Evolutionary conservation across 805 yeast species (phyloP), one percentile per base, ranked within the genome.

Genomic region (Clavispora vitiphila): DNA sequence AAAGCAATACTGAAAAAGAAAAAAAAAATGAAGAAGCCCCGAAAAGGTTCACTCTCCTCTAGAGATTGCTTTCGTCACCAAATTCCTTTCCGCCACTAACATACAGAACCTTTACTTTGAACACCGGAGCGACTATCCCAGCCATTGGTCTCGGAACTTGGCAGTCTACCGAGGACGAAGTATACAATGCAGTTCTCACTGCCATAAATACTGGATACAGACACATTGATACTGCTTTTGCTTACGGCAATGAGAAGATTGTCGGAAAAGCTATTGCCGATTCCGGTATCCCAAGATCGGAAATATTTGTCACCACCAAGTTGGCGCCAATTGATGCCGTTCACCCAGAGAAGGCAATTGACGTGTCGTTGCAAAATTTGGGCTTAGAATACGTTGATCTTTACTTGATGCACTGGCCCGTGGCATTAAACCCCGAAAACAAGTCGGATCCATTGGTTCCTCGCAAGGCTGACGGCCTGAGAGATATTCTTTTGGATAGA

Each of bases 351-450:
- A 65, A 57, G 16, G 84, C 83, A 9, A 62, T 86, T 31, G 72
- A 78, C 9, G 66, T 63, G 38, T 81, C 90, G 6, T 69, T 86
- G 54, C 53, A 71, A 51, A 78, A 81, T 55, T 69, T 86, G 47
- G 81, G 80, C 0, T 56, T 85, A 51, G 91, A 83, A 38, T 87
- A 87, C 55, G 83, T 87, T 40, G 96, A 87, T 58, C 66, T 87
- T 44, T 80, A 81, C 58, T 71, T 87, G 56, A 74, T 86, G 59
- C 96, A 87, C 64, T 87, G 95, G 95, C 96, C 96, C 5, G 75
- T 76, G 32, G 67, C 83, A 10, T 60, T 76, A 44, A 74, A 71
- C 40, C 61, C 70, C n/a, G 66, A 65, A 15, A 58, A 58, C 12
- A 40, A 43, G 30, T 11, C 37, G 7, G 48, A 62, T 70, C 34